Percentiles rank a stretch among this genome's conserved stretches.
phyloP scores from a whole-genome alignment of 805 yeast species.

The Yarrowia hollandica region DNA sequence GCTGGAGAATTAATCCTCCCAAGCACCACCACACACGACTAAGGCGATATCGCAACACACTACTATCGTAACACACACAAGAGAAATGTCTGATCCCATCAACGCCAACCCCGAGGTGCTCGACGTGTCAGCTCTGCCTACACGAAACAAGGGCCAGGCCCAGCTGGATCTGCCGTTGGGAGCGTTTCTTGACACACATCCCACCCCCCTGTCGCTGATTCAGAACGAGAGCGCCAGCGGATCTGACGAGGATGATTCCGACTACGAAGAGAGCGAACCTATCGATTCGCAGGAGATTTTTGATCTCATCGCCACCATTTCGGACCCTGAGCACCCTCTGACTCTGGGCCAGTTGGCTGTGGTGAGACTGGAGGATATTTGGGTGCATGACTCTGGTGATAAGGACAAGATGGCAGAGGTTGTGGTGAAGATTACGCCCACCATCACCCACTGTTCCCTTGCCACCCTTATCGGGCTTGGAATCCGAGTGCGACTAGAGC shows the following conservation, averaged over 20 bases:
- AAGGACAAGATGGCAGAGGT: conserved; percentile 66
- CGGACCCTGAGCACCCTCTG: conserved; percentile 97
- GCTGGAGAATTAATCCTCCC: conserved; percentile 12
- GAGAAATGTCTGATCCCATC: conserved; percentile 72
- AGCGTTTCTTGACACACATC: conserved; percentile 7
- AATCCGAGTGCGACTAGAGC: conserved; percentile 83
- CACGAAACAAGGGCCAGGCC: conserved; percentile 47
- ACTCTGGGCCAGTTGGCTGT: conserved; percentile 93
- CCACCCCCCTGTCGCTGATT: conserved; percentile 22
- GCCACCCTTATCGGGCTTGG: conserved; percentile 97
- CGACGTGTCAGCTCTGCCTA: conserved; percentile 75
- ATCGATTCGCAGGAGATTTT: conserved; percentile 89
- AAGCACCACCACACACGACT: background rate
- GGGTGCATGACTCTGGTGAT: conserved; percentile 60
- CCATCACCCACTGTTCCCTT: conserved; percentile 94
- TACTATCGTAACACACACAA: too few relatives aligned
- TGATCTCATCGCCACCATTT: conserved; percentile 78
- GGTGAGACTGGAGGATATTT: conserved; percentile 79
- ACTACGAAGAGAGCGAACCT: conserved; percentile 50
- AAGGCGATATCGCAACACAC: background rate
- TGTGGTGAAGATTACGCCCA: conserved; percentile 84
- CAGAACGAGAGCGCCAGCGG: conserved; percentile 15
- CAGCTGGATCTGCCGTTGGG: conserved; percentile 31
- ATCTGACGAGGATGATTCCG: conserved; percentile 32
- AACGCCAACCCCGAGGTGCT: conserved; percentile 89